These are phyloP conservation scores for Plasmodium blacklocki DNA, from an alignment of 169 alveolate genomes.

Conservation along the genomic window DNA sequence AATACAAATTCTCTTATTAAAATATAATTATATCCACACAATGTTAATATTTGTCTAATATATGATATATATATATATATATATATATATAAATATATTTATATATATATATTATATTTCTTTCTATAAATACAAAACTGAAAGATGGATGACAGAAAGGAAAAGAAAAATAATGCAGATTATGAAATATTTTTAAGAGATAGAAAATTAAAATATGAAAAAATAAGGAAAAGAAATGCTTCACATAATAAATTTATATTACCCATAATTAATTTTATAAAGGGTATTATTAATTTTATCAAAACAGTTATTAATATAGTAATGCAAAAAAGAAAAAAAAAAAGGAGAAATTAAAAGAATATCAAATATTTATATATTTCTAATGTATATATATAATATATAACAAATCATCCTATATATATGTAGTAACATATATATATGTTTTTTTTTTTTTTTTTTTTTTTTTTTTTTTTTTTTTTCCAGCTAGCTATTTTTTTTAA, in stretches of 20 bases:
- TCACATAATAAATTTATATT: constrained; percentile 25
- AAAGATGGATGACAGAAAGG: constrained; percentile 44
- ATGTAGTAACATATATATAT: too few species aligned
- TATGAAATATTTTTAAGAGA: constrained; percentile 61
- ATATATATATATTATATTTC: background rate
- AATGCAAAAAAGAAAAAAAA: constrained; percentile 2
- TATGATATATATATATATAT: too few species aligned
- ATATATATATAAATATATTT: too few species aligned
- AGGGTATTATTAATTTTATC: constrained; percentile 29
- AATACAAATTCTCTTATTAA: too few species aligned
- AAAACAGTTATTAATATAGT: constrained; percentile 53
- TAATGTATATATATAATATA: background rate
- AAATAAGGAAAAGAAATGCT: constrained; percentile 25
- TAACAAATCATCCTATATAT: background rate
- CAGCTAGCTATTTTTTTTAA: constrained; percentile 61
- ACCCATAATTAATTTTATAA: constrained; percentile 44
- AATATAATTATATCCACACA: too few species aligned
- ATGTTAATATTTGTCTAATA: too few species aligned
- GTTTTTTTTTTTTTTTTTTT: too few species aligned
- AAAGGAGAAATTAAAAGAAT: background rate
- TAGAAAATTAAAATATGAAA: constrained; percentile 55
- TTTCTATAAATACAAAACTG: constrained; percentile 14
- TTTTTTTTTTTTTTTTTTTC: constrained; percentile 42
- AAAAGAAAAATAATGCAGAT: constrained; percentile 29
- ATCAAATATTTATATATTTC: background rate